Evolutionary conservation across 148 eudicot genomes (phyloP).

Genomic region (Talinum fruticosum): DNA sequence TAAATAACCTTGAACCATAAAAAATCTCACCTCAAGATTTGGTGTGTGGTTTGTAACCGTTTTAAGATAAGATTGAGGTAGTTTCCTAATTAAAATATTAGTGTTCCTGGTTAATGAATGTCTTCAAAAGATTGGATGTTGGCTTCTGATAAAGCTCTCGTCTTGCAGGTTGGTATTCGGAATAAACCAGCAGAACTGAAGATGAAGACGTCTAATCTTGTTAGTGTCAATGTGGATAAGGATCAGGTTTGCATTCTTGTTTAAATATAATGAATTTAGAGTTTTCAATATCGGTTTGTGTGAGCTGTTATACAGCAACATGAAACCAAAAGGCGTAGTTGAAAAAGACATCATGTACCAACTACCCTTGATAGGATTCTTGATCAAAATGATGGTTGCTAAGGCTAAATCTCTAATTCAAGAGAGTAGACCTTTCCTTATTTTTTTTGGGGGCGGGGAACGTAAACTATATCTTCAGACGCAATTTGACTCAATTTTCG

Average conservation of each 20-base stretch:
- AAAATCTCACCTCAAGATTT: background rate
- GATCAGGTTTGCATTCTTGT: constrained; percentile 54
- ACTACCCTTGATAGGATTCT: no score
- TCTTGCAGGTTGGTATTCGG: constrained; percentile 79
- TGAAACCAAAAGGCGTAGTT: no score
- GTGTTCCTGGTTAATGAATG: background rate
- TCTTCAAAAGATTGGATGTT: background rate
- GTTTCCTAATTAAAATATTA: background rate
- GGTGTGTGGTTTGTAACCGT: no score
- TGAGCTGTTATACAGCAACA: no score
- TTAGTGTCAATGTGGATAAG: constrained; percentile 58
- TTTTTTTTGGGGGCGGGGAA: no score
- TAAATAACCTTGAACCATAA: background rate
- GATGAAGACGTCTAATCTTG: constrained; percentile 67
- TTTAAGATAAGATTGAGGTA: background rate
- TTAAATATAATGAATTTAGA: background rate
- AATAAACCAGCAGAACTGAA: constrained; percentile 69
- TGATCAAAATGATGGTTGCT: no score
- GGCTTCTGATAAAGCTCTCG: constrained; percentile 7
- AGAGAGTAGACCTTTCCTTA: no score
- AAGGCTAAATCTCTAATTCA: no score
- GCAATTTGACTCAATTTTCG: no score
- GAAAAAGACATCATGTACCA: no score
- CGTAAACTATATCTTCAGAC: no score
- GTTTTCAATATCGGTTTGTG: no score